Percentiles rank a stretch among this genome's conserved stretches.
phyloP scores from a whole-genome alignment of 805 yeast genomes.

The Debaryomyces maramus region DNA sequence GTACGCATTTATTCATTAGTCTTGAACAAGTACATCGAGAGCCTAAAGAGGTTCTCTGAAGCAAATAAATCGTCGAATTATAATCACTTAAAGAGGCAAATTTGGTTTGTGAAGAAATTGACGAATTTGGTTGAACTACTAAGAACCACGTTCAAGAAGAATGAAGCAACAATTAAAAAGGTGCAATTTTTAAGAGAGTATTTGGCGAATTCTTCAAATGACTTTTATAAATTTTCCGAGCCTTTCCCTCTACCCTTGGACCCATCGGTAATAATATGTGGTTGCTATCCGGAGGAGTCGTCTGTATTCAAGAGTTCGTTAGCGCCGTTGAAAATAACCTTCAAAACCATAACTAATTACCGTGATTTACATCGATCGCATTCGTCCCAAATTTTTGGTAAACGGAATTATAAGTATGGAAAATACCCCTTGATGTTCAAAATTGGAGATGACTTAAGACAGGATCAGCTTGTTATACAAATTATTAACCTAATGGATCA shows the following conservation, averaged over 20 bases:
- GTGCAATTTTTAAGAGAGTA: constrained; percentile 64
- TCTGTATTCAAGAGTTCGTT: constrained; percentile 89
- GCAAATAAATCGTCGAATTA: constrained; percentile 32
- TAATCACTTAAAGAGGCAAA: constrained; percentile 55
- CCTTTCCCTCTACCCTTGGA: constrained; percentile 79
- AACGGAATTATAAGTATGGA: constrained; percentile 31
- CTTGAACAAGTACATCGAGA: constrained; percentile 43
- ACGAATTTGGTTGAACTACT: constrained; percentile 65
- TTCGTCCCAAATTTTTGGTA: constrained; percentile 36
- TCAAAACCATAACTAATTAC: constrained; percentile 50
- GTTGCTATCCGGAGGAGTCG: constrained; percentile 75
- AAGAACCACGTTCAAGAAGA: constrained; percentile 49
- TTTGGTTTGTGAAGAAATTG: constrained; percentile 64
- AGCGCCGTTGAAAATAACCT: constrained; percentile 81
- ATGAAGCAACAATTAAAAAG: constrained; percentile 78
- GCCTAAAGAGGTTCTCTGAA: constrained; percentile 28
- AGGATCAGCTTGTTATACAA: constrained; percentile 96
- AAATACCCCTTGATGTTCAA: constrained; percentile 86
- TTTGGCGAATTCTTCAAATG: constrained; percentile 48
- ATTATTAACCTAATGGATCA: constrained; percentile 90
- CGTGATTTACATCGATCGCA: constrained; percentile 10
- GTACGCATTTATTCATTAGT: constrained; percentile 33
- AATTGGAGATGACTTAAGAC: constrained; percentile 93
- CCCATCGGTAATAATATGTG: constrained; percentile 72
- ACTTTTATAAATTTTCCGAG: constrained; percentile 42